Base-by-base conservation (phyloP, 768 basidiomycete species). In the Russula abietina region DNA sequence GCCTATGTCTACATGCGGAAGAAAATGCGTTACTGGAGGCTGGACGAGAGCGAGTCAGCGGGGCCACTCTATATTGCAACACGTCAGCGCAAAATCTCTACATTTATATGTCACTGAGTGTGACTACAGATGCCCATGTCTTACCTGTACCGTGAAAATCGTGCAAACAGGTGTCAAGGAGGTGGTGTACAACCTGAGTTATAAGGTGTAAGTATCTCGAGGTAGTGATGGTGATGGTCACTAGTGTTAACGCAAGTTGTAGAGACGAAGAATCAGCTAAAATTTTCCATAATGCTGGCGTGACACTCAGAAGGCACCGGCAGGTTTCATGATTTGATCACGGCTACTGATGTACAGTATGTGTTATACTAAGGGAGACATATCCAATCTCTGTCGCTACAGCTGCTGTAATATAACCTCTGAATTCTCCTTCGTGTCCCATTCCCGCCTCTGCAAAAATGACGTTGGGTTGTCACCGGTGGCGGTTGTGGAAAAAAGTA, bases 11-110 rank as follows among this genome's bases (percentile, higher is more conserved):
- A 11, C 97, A 99, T 72, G 97, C 97, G 0, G 97, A 99, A 75
- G 97, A 99, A 76, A 99, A 98, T 70, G 97, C 96, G 0, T 78
- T 98, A 16, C 75, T 98, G 2, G 96, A 98, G 76, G 93, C 93
- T 1, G 96, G 97, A 19, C 76, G 92, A 61, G 97, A 98, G 63
- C 79, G 97, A 52, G 82, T 96, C n/a, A 90, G 78, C 55, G 84
- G 86, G 55, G 83, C 91, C 2, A 89, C 91, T n/a, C 72, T 99
- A 16, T 99, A 98, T 72, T 99, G 97, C 81, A 99, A 99, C 71
- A 99, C 97, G 94, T 98, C 63, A 67, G 90, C 74, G 50, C 36
- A 38, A 36, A 3, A 60, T 46, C 33, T 53, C 57, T 30, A 43
- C 33, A 61, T 59, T 30, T 32, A 57, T 59, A 62, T n/a, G 45